Evolutionary conservation across 495 filamentous ascomycete genomes (phyloP).

Genomic region (Staphylotrichum longicolle): DNA sequence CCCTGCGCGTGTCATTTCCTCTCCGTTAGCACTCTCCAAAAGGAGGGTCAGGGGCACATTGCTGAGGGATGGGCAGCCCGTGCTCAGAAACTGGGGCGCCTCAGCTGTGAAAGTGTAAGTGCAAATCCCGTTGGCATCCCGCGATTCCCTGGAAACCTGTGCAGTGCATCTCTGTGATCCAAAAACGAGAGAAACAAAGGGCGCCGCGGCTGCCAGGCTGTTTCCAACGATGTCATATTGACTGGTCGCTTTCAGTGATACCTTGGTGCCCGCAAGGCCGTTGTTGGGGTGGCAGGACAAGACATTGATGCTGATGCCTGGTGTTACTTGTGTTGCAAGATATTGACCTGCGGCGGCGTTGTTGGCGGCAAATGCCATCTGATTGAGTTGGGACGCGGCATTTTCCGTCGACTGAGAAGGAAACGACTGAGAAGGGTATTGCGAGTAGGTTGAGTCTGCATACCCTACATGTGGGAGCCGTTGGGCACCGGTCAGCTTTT

Average conservation of each 20-base stretch:
- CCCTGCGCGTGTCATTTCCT: slow-evolving; percentile 54
- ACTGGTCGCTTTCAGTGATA: slow-evolving; percentile 70
- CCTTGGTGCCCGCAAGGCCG: slow-evolving; percentile 65
- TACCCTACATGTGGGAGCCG: slow-evolving; percentile 39
- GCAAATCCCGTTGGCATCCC: slow-evolving; percentile 55
- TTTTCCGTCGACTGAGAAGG: slow-evolving; percentile 44
- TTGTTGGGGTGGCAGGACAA: slow-evolving; percentile 63
- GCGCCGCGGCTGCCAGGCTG: slow-evolving; percentile 54
- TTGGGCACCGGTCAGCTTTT: not conserved
- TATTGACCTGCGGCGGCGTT: slow-evolving; percentile 51
- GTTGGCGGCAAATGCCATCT: slow-evolving; percentile 55
- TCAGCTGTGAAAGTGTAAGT: slow-evolving; percentile 71
- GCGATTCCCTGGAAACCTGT: slow-evolving; percentile 58
- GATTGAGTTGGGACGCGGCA: slow-evolving; percentile 49
- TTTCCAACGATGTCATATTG: slow-evolving; percentile 57
- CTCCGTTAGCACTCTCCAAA: slow-evolving; percentile 65
- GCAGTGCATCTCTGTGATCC: slow-evolving; percentile 66
- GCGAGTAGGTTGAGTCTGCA: slow-evolving; percentile 48
- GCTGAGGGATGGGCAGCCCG: slow-evolving; percentile 61
- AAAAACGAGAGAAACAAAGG: slow-evolving; percentile 68
- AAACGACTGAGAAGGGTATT: slow-evolving; percentile 43
- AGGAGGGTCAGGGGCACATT: slow-evolving; percentile 68
- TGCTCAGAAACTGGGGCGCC: slow-evolving; percentile 67
- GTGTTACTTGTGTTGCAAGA: slow-evolving; percentile 42
- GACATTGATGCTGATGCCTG: slow-evolving; percentile 51